A percentile compares a stretch with the other conserved stretches of the same genome.
Conservation (phyloP, 23 red algal genomes). For the Rhodosorus marinus region DNA sequence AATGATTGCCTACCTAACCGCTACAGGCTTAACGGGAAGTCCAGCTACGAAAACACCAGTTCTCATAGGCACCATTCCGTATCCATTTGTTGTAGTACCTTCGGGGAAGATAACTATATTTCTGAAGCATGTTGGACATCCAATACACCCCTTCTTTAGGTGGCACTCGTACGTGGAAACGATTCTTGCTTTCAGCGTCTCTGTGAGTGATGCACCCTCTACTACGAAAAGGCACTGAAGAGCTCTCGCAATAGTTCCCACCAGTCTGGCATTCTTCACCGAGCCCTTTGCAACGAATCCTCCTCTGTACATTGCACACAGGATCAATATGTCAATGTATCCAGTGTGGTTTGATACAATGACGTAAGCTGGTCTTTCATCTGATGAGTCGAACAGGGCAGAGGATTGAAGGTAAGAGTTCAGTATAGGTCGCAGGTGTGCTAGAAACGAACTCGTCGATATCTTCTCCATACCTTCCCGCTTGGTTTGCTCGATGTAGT, state of each 20-base stretch:
- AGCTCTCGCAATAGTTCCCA: conserved; percentile 15
- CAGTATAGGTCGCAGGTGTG: not conserved
- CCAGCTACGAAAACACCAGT: conserved; percentile 84
- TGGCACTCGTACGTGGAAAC: not conserved
- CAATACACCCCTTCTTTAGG: not conserved
- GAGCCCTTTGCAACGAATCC: conserved; percentile 27
- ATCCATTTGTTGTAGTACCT: conserved; percentile 86
- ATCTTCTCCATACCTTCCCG: too few relatives aligned
- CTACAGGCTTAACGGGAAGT: conserved; percentile 42
- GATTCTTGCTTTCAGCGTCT: not conserved
- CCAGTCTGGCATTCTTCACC: conserved; percentile 6
- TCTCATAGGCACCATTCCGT: conserved; percentile 43
- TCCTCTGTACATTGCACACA: conserved; percentile 9
- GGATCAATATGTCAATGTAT: conserved; percentile 14
- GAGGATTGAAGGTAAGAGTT: not conserved
- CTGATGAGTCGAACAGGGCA: not conserved
- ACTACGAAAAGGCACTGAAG: conserved; percentile 26
- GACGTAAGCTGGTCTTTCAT: not conserved
- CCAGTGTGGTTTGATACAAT: conserved; percentile 20
- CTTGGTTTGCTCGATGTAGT: not conserved
- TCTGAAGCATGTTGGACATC: not conserved
- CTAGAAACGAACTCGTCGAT: too few relatives aligned
- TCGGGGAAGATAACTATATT: conserved; percentile 78
- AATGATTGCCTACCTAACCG: conserved; percentile 21
- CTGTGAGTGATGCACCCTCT: not conserved